These are phyloP conservation scores for Nakaseomyces sp. DNA, from an alignment of 1,139 yeast genomes.

Conservation along the genomic window DNA sequence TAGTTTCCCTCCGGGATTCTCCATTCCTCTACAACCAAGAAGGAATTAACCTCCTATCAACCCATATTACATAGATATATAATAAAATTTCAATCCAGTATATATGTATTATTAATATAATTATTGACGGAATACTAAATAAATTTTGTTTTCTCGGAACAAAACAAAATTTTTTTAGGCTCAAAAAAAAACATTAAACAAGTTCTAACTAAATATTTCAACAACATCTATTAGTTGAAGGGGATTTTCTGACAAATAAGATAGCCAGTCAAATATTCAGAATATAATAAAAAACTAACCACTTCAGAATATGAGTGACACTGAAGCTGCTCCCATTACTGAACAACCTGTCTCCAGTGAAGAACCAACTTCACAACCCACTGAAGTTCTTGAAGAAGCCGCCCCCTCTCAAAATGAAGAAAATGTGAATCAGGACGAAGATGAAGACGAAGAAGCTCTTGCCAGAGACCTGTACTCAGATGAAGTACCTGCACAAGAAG, in stretches of 20 bases:
- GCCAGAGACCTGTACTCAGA: slow-evolving; percentile 6
- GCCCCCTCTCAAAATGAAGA: slow-evolving; percentile 6
- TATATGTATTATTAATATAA: too few relatives aligned
- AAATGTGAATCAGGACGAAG: slow-evolving; percentile 16
- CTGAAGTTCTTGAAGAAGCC: background rate
- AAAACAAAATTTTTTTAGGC: too few relatives aligned
- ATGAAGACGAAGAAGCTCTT: slow-evolving; percentile 12
- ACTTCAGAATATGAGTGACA: background rate
- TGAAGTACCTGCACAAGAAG: slow-evolving; percentile 6
- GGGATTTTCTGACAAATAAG: too few relatives aligned
- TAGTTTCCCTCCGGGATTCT: slow-evolving; percentile 33
- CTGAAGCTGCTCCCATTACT: background rate
- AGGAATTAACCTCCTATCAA: slow-evolving; percentile 13
- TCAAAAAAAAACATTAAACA: too few relatives aligned
- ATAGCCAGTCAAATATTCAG: too few relatives aligned
- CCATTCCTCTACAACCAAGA: slow-evolving; percentile 30
- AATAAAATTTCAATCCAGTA: background rate
- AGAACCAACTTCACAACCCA: background rate
- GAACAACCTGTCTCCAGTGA: background rate
- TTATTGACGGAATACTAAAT: too few relatives aligned
- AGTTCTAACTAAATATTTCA: too few relatives aligned
- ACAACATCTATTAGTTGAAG: too few relatives aligned
- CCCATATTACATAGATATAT: background rate
- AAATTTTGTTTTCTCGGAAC: too few relatives aligned
- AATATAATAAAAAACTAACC: too few relatives aligned